Evolutionary conservation across 2,329 filamentous ascomycete species (phyloP), one percentile per base, ranked within the genome.

Genomic region (Ramularia collo-cygni): DNA sequence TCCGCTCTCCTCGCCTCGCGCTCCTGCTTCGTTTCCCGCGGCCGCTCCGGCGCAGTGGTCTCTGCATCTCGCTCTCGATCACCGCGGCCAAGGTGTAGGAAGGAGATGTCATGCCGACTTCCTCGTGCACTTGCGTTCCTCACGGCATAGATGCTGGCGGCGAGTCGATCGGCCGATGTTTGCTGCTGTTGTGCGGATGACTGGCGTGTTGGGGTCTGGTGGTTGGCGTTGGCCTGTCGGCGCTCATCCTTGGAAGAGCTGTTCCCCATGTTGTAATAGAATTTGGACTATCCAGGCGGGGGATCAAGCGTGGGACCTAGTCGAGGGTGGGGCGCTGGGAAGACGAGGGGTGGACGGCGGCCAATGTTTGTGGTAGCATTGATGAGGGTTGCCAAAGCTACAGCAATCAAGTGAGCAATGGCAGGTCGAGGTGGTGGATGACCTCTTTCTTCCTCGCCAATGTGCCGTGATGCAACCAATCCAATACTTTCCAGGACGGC

Each of bases 21-120:
- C 65, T 96, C 92, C 53, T 90, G 85, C 59, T 83, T 89, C 6
- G 88, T 95, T 66, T 96, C 90, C 43, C 86, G 77, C 42, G 87
- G 81, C 29, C 72, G 67, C 53, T 80, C 76, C 10, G 57, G 44
- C 16, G 50, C 42, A 5, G 66, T 60, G 9, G 67, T 58, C n/a
- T 64, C 59, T 49, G 76, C 72, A 14, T 53, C 70, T 63, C 44
- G 76, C 69, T 49, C 63, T 55, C 66, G 62, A 26, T 69, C 68
- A 13, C 43, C 24, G 39, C 66, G 62, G 28, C 70, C 69, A 8
- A 81, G 65, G 40, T 74, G 73, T 21, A 81, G 67, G 47, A 81
- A 72, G 1, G 75, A 53, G 24, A 81, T 64, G 50, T 81, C 76
- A 29, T 70, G 72, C 40, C 76, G 64, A 62, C 73, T 78, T 19